Evolutionary conservation across 192 early-diverging fungal genomes (phyloP).

Genomic region (Dimargaris verticillata): DNA sequence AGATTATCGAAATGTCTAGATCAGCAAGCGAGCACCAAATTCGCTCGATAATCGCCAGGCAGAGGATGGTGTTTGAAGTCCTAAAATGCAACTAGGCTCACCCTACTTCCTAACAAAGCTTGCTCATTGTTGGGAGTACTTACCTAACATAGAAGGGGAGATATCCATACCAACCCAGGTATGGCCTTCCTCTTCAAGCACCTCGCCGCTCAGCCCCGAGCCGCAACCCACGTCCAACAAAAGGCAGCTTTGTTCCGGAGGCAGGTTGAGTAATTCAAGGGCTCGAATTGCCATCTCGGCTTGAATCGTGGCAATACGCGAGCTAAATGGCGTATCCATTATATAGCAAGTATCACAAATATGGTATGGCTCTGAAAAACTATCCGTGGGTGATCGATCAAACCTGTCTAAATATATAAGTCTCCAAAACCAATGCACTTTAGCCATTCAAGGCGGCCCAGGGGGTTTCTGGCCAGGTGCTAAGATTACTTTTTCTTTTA

Average conservation of each 20-base stretch:
- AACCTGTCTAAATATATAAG: neutral
- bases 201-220: slow-evolving; percentile 87
- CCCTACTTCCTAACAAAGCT: no score
- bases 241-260: slow-evolving; percentile 48
- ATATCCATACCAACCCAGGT: slow-evolving; percentile 96
- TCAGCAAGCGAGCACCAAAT: no score
- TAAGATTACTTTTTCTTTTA: no score
- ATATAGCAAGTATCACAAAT: neutral
- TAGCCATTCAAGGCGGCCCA: no score
- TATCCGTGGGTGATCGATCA: neutral
- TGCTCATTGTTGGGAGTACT: no score
- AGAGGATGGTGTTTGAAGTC: no score
- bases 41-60: no score
- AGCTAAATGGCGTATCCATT: slow-evolving; percentile 27
- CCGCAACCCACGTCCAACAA: slow-evolving; percentile 96
- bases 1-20: no score
- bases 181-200: slow-evolving; percentile 88
- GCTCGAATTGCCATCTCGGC: slow-evolving; percentile 85
- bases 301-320: slow-evolving; percentile 89
- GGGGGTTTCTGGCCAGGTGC: no score
- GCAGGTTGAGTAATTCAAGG: slow-evolving; percentile 75
- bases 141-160: slow-evolving; percentile 81
- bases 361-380: neutral
- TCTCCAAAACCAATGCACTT: neutral
- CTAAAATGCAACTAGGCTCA: no score